Evolutionary conservation across 805 yeast species (phyloP).

Genomic region (Candida tallmaniae): DNA sequence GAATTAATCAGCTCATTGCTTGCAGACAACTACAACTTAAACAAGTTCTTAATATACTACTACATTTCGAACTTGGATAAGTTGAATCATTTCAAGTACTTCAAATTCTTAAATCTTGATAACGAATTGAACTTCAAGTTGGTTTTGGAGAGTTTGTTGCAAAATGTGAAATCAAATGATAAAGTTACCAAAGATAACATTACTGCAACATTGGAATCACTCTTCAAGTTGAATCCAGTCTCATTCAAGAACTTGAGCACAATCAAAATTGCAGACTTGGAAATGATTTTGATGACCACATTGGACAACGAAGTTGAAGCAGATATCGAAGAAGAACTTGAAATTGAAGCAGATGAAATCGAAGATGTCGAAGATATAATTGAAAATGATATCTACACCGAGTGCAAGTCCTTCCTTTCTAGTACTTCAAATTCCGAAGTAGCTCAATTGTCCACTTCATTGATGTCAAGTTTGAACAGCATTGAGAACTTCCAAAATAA

Average conservation of each 20-base stretch:
- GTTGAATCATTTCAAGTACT: slow-evolving; percentile 16
- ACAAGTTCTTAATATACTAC: slow-evolving; percentile 27
- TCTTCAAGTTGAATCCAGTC: slow-evolving; percentile 15
- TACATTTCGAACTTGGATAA: slow-evolving; percentile 22
- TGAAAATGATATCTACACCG: slow-evolving; percentile 13
- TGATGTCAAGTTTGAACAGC: slow-evolving; percentile 6
- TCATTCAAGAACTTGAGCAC: slow-evolving; percentile 15
- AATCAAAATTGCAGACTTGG: slow-evolving; percentile 30
- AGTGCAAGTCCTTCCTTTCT: slow-evolving; percentile 16
- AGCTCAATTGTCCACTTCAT: slow-evolving; percentile 2
- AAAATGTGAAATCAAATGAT: slow-evolving; percentile 12
- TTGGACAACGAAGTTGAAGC: slow-evolving; percentile 32
- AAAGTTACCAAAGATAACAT: slow-evolving; percentile 13
- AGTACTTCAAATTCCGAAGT: slow-evolving; percentile 37
- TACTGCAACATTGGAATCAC: slow-evolving; percentile 16
- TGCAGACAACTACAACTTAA: slow-evolving; percentile 9
- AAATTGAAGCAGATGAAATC: slow-evolving; percentile 18
- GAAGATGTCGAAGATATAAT: slow-evolving; percentile 14
- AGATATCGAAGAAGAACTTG: slow-evolving; percentile 30
- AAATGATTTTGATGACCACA: slow-evolving; percentile 64
- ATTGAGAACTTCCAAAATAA: slow-evolving; percentile 10
- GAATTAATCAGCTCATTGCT: slow-evolving; percentile 3
- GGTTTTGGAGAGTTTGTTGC: slow-evolving; percentile 13
- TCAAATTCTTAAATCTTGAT: slow-evolving; percentile 19
- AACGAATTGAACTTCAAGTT: slow-evolving; percentile 11